Percentiles rank a stretch among this genome's conserved stretches.
These are phyloP conservation scores for Hygrophorus pudorinus DNA, from an alignment of 768 basidiomycete genomes.

Conservation along the genomic window DNA sequence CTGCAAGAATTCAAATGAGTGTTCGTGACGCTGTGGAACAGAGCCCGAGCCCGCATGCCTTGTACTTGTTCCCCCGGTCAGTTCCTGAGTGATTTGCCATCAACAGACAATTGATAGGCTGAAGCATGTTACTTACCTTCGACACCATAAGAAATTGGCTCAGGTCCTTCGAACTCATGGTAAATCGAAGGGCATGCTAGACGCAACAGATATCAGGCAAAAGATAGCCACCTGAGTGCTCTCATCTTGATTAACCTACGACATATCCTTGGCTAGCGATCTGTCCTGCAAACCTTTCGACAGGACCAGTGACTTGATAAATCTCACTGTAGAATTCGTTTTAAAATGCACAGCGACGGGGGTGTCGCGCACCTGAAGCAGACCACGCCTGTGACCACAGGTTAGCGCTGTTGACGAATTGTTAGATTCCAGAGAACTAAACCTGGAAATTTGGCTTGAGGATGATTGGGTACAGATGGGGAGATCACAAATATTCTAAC, in stretches of 20 bases:
- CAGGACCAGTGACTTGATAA: slow-evolving; percentile 93
- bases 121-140: slow-evolving; percentile 41
- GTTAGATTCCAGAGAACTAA: slow-evolving; percentile 8
- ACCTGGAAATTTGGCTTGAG: slow-evolving; percentile 88
- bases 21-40: background rate
- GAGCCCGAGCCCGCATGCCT: slow-evolving; percentile 32
- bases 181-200: slow-evolving; percentile 77
- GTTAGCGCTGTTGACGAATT: background rate
- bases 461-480: slow-evolving; percentile 72
- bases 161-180: slow-evolving; percentile 89
- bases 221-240: background rate
- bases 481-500: slow-evolving; percentile 80
- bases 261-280: slow-evolving; percentile 83
- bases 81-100: slow-evolving; percentile 39
- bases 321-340: slow-evolving; percentile 58
- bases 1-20: slow-evolving; percentile 33
- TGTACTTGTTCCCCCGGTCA: slow-evolving; percentile 88
- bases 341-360: background rate
- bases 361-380: slow-evolving; percentile 56
- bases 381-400: slow-evolving; percentile 50
- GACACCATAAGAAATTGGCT: slow-evolving; percentile 78
- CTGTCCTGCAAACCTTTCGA: slow-evolving; percentile 85
- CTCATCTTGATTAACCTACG: slow-evolving; percentile 43
- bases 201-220: background rate
- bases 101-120: slow-evolving; percentile 6